Conservation (phyloP, 306 rosid species). For the Coriaria nepalensis region DNA sequence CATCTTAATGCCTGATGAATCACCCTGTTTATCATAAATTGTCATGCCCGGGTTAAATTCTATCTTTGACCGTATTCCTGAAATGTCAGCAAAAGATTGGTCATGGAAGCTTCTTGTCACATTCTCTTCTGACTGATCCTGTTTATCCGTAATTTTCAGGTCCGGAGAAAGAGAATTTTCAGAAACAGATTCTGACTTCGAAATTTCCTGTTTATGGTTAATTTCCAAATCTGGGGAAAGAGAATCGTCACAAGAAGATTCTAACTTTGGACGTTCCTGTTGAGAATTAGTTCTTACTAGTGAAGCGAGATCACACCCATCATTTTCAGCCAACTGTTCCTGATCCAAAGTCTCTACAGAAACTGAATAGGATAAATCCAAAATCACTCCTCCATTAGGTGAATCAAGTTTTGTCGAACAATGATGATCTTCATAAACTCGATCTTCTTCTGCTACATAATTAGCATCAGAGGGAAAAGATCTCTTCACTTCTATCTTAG, state of each 20-base stretch:
- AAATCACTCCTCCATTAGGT: conserved; percentile 18
- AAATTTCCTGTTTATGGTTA: conserved; percentile 12
- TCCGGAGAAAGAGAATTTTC: conserved; percentile 18
- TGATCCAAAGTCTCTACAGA: conserved; percentile 10
- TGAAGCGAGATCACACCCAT: not conserved
- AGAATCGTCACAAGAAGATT: conserved; percentile 19
- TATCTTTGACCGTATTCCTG: conserved; percentile 25
- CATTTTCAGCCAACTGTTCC: conserved; percentile 23
- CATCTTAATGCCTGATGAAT: conserved; percentile 22
- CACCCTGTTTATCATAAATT: conserved; percentile 14
- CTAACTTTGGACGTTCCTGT: conserved; percentile 21
- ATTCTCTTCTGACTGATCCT: conserved; percentile 24
- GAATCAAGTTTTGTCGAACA: conserved; percentile 25
- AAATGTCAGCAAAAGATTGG: conserved; percentile 28
- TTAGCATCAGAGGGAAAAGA: conserved; percentile 11
- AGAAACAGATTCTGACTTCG: conserved; percentile 24
- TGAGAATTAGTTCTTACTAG: conserved; percentile 4
- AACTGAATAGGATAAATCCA: conserved; percentile 15
- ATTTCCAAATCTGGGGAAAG: conserved; percentile 20
- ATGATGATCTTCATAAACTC: conserved; percentile 22
- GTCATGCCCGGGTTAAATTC: too few relatives aligned
- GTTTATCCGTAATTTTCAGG: conserved; percentile 20
- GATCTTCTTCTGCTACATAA: conserved; percentile 27
- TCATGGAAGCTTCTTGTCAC: conserved; percentile 19
- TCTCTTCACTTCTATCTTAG: conserved; percentile 47